Conservation (phyloP, 805 yeast species). For the Vanderwaltozyma yarrowii region DNA sequence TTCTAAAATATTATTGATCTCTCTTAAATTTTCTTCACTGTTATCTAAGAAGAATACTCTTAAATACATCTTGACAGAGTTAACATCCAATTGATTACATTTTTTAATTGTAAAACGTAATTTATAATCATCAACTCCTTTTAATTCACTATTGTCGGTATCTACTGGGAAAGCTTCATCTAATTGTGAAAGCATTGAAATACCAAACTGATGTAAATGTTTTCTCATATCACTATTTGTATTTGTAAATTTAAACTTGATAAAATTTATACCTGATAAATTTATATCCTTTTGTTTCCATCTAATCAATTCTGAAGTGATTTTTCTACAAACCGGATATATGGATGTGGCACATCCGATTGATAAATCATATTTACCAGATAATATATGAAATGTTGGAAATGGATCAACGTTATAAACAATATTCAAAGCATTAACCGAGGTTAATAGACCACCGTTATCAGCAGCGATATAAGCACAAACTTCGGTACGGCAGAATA, state of each 20-base stretch:
- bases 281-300: slow-evolving; percentile 1
- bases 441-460: slow-evolving; percentile 5
- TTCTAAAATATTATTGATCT: slow-evolving; percentile 2
- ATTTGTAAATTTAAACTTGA: slow-evolving; percentile 4
- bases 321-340: slow-evolving; percentile 1
- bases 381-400: slow-evolving; percentile 1
- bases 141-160: neutral
- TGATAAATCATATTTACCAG: neutral
- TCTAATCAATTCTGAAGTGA: neutral
- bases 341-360: neutral
- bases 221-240: neutral
- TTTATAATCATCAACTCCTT: slow-evolving; percentile 3
- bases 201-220: slow-evolving; percentile 3
- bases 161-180: neutral
- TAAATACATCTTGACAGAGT: slow-evolving; percentile 3
- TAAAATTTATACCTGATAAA: slow-evolving; percentile 5
- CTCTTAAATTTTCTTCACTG: neutral
- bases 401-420: slow-evolving; percentile 1
- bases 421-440: neutral
- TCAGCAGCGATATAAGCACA: slow-evolving; percentile 7
- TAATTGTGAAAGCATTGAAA: neutral
- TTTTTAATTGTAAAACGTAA: slow-evolving; percentile 6
- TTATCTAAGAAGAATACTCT: slow-evolving; percentile 5
- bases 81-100: slow-evolving; percentile 1
- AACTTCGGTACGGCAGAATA: slow-evolving; percentile 4